Percentiles rank a stretch among this genome's conserved stretches.
phyloP scores from a whole-genome alignment of 257 asterid species.

The Rhazya stricta region DNA sequence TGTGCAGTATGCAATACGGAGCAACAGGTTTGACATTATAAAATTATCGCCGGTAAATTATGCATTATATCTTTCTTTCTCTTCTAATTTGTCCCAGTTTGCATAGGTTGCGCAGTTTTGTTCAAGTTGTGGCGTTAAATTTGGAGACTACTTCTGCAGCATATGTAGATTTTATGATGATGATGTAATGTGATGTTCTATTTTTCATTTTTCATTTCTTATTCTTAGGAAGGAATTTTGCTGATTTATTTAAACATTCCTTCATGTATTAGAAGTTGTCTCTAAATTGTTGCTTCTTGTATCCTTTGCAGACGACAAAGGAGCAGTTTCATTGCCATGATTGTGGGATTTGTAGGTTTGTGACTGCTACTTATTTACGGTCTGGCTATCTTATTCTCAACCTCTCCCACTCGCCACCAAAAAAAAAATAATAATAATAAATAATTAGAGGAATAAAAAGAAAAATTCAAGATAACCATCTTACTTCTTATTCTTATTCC shows the following conservation, averaged over 20 bases:
- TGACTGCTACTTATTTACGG: slow-evolving; percentile 1
- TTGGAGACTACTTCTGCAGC: slow-evolving; percentile 81
- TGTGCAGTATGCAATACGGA: slow-evolving; percentile 38
- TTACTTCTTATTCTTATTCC: slow-evolving; percentile 1
- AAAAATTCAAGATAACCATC: background rate
- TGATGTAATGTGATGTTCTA: slow-evolving; percentile 43
- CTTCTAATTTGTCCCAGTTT: background rate
- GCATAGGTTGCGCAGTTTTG: slow-evolving; percentile 59
- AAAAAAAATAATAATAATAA: too few relatives aligned
- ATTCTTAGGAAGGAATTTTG: background rate
- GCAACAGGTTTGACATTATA: slow-evolving; percentile 29
- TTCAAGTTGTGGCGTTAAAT: slow-evolving; percentile 66
- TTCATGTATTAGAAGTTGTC: background rate
- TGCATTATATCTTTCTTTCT: background rate
- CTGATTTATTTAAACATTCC: background rate
- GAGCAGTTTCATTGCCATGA: slow-evolving; percentile 80
- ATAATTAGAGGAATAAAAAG: too few relatives aligned
- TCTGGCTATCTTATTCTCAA: background rate
- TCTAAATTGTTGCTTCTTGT: slow-evolving; percentile 20
- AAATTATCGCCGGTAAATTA: background rate
- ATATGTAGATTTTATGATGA: slow-evolving; percentile 84
- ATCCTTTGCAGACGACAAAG: slow-evolving; percentile 49
- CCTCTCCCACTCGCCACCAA: background rate
- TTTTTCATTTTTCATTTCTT: slow-evolving; percentile 14
- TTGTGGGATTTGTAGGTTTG: slow-evolving; percentile 94